Evolutionary conservation across 306 rosid genomes (phyloP), one percentile per base, ranked within the genome.

Genomic region (Medicago lupulina): DNA sequence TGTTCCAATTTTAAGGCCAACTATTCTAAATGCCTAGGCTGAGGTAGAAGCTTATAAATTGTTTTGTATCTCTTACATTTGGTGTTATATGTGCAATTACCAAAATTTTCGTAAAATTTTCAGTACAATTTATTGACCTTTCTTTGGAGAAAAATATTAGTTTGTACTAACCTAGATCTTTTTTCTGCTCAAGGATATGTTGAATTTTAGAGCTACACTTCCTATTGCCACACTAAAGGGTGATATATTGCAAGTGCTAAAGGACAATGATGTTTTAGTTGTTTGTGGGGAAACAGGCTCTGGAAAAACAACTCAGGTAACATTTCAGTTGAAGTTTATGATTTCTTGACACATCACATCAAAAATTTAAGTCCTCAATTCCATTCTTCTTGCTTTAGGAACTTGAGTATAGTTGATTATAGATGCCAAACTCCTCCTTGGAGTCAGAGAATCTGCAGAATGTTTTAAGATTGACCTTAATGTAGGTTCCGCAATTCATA

Each of bases 251-350:
- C 88, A 87, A 79, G 84, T 88, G 74, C 76, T 94, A 70, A 89
- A 84, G 85, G 89, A 92, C 64, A 84, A 87, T 70, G 80, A 85
- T 71, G 93, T 90, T 75, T 88, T 94, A 69, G 97, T 94, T 73
- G 96, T 94, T 84, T 90, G 98, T 82, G 98, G 98, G 79, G 98
- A 94, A 87, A 94, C 98, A 28, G 98, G 98, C 81, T 94, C 98
- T 43, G 98, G 98, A 76, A 94, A 94, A 90, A 94, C 98, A 80
- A 94, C 98, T 76, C 98, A 94, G 97, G 98, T 93, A 58, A 63
- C 53, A 62, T 65, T 74, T 73, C 19, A 71, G 68, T 70, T 65
- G 80, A 49, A 28, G 62, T 46, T 74, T 60, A 14, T 43, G 71
- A 40, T 62, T 70, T 69, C 53, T 72, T 57, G 71, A n/a, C 57